Percentiles rank a stretch among this genome's conserved stretches.
Evolutionary conservation across 1,139 yeast genomes (phyloP).

Genomic region (Pichia sp.): DNA sequence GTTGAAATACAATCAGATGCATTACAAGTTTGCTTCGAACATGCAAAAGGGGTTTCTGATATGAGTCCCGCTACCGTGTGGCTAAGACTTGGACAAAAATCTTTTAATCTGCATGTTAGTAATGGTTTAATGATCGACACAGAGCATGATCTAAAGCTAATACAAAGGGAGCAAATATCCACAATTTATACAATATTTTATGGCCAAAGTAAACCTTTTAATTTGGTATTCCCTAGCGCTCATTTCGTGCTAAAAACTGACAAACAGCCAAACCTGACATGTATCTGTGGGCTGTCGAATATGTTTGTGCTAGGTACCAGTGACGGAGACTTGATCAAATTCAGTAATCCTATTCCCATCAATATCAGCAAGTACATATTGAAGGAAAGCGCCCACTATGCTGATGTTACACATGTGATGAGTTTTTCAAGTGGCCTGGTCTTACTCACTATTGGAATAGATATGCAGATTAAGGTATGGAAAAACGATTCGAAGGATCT

Average conservation of each 20-base stretch:
- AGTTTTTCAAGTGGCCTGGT: constrained; percentile 64
- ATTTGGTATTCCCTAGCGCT: constrained; percentile 12
- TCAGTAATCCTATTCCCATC: constrained; percentile 1
- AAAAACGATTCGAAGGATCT: constrained; percentile 28
- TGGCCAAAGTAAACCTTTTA: constrained; percentile 4
- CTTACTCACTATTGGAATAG: constrained; percentile 51
- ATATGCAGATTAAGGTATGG: constrained; percentile 58
- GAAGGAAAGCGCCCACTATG: constrained; percentile 39
- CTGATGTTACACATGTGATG: constrained; percentile 38
- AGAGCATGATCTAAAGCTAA: neutral
- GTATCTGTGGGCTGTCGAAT: neutral
- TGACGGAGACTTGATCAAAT: constrained; percentile 37
- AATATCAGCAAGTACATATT: neutral
- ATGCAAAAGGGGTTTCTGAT: neutral
- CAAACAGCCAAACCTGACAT: constrained; percentile 4
- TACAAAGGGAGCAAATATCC: neutral
- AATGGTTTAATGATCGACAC: neutral
- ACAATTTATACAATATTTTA: neutral
- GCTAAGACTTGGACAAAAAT: constrained; percentile 20
- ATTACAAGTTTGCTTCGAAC: constrained; percentile 16
- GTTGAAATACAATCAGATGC: constrained; percentile 24
- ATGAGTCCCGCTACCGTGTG: constrained; percentile 23
- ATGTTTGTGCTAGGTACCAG: constrained; percentile 39
- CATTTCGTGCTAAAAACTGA: neutral
- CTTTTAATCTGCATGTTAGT: constrained; percentile 1